A percentile compares a stretch with the other conserved stretches of the same genome.
Evolutionary conservation across 331 rosid genomes (phyloP).

Genomic region (Rhamnella rubrinervis): DNA sequence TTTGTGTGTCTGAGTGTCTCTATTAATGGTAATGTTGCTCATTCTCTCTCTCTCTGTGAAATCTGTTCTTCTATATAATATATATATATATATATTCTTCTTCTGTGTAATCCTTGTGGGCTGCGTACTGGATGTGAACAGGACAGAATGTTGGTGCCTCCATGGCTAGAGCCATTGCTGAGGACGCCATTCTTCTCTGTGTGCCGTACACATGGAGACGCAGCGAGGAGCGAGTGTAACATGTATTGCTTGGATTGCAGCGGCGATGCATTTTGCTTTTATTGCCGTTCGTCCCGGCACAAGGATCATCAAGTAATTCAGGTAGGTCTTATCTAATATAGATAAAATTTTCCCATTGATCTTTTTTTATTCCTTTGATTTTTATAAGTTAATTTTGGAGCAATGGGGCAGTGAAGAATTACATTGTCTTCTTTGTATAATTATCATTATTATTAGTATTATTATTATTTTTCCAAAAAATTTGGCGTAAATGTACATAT

Average conservation of each 20-base stretch:
- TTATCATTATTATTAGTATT: too few species aligned
- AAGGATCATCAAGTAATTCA: conserved; percentile 80
- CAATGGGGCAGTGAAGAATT: too few species aligned
- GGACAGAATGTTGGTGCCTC: conserved; percentile 66
- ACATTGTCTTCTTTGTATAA: too few species aligned
- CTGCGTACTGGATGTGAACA: conserved; percentile 18
- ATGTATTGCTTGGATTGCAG: conserved; percentile 83
- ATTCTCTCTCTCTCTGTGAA: background rate
- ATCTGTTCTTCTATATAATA: background rate
- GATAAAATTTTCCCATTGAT: background rate
- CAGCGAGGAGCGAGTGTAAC: conserved; percentile 76
- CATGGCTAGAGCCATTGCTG: conserved; percentile 77
- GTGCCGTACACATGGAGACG: conserved; percentile 70
- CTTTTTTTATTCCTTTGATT: background rate
- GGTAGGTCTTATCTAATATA: conserved; percentile 26
- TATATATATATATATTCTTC: too few species aligned
- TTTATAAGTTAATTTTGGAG: background rate
- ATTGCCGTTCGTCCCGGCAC: conserved; percentile 78
- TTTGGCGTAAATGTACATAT: too few species aligned
- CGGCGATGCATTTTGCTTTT: conserved; percentile 71
- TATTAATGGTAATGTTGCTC: conserved; percentile 9
- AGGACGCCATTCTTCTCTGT: conserved; percentile 57
- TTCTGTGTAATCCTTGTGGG: background rate
- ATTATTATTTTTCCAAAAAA: background rate
- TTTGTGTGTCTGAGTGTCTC: too few species aligned